Conservation (phyloP, 1,284 basidiomycete genomes). For the Puccinia hordei region DNA sequence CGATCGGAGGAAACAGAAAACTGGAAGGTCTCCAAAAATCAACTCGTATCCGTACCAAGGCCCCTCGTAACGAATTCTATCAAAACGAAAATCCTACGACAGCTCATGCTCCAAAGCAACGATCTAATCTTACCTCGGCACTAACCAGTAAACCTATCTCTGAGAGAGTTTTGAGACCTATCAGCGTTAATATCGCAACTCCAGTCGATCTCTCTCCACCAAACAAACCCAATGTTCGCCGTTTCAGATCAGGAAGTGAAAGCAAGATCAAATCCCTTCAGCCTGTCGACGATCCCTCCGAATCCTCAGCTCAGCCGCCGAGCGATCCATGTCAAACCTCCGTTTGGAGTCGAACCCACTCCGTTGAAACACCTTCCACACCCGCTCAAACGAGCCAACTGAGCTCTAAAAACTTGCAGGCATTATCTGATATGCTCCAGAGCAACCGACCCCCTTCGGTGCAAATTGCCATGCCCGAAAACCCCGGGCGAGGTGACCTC, state of each 20-base stretch:
- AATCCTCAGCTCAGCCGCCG: not conserved
- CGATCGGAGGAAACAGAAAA: slow-evolving; percentile 1
- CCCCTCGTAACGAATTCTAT: slow-evolving; percentile 7
- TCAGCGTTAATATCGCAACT: slow-evolving; percentile 15
- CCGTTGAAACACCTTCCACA: not conserved
- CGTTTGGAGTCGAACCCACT: not conserved
- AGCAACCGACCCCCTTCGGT: not conserved
- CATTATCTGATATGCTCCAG: not conserved
- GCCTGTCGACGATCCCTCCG: slow-evolving; percentile 13
- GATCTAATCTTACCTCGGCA: not conserved
- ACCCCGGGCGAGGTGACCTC: not conserved
- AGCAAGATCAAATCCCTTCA: slow-evolving; percentile 32
- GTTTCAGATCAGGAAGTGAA: slow-evolving; percentile 41
- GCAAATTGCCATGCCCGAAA: not conserved
- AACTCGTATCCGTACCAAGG: not conserved
- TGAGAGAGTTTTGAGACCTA: slow-evolving; percentile 5
- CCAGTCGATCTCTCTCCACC: not conserved
- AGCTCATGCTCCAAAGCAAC: not conserved
- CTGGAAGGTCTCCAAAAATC: slow-evolving; percentile 10
- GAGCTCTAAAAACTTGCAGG: slow-evolving; percentile 13
- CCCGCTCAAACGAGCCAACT: not conserved
- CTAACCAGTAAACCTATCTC: not conserved
- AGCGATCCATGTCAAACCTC: not conserved
- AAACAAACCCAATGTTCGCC: not conserved
- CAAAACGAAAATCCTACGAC: slow-evolving; percentile 10